A percentile compares a stretch with the other conserved stretches of the same genome.
These are phyloP conservation scores for Metschnikowia orientalis DNA, from an alignment of 805 yeast genomes.

Conservation along the genomic window DNA sequence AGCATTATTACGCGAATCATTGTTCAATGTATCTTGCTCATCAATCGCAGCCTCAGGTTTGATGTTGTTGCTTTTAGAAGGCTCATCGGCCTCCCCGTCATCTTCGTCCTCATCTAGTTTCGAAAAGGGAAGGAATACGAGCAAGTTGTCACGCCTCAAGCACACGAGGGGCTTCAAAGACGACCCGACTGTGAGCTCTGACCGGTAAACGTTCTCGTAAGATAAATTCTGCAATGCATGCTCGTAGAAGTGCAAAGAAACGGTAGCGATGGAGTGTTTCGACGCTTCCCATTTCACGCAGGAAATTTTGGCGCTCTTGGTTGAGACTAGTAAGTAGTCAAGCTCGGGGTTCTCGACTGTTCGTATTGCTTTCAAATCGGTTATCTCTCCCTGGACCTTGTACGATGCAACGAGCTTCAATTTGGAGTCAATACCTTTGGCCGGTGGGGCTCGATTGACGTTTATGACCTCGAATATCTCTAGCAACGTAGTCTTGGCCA, in stretches of 20 bases:
- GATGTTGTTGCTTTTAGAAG: constrained; percentile 9
- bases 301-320: constrained; percentile 74
- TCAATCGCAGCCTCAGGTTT: constrained; percentile 3
- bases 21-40: neutral
- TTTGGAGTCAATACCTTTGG: constrained; percentile 20
- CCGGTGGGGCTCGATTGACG: constrained; percentile 12
- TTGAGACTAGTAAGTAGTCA: constrained; percentile 63
- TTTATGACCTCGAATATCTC: constrained; percentile 51
- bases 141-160: constrained; percentile 58
- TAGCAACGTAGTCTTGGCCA: constrained; percentile 66
- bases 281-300: constrained; percentile 64
- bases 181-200: constrained; percentile 61
- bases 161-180: constrained; percentile 47
- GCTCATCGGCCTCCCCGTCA: constrained; percentile 36
- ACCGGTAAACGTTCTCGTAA: constrained; percentile 36
- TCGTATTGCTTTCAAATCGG: constrained; percentile 50
- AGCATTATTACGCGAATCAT: neutral
- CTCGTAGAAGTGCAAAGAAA: constrained; percentile 85
- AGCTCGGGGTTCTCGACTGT: constrained; percentile 43
- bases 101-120: constrained; percentile 39
- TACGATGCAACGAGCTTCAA: constrained; percentile 53
- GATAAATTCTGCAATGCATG: constrained; percentile 51
- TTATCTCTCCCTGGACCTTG: constrained; percentile 64
- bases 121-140: constrained; percentile 68
- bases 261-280: constrained; percentile 55